Conservation (phyloP, 2,329 filamentous ascomycete genomes). For the Diplodia intermedia region DNA sequence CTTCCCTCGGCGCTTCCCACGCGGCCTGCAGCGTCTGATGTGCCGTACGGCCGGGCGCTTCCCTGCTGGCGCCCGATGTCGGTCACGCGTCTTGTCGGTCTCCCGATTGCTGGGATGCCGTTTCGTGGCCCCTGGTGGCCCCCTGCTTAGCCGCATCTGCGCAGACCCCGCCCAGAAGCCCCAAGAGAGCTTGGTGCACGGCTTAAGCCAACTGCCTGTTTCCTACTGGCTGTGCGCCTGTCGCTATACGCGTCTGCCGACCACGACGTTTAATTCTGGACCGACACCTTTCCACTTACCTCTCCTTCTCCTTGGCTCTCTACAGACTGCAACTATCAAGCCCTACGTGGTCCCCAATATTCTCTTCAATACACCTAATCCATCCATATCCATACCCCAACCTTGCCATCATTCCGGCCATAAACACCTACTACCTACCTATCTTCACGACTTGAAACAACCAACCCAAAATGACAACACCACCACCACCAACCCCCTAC, state of each 20-base stretch:
- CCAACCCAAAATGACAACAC: too few relatives aligned
- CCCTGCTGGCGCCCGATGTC: slow-evolving; percentile 2
- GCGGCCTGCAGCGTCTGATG: background rate
- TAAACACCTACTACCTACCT: background rate
- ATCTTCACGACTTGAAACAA: background rate
- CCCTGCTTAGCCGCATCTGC: background rate
- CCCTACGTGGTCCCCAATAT: background rate
- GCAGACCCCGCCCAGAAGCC: background rate
- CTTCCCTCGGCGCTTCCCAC: background rate
- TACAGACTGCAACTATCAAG: background rate
- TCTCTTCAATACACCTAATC: background rate
- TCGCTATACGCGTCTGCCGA: slow-evolving; percentile 5
- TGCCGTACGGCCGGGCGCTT: background rate
- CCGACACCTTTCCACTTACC: background rate
- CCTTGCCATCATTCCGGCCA: background rate
- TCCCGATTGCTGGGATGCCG: background rate
- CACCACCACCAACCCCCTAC: slow-evolving; percentile 7
- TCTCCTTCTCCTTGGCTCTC: background rate
- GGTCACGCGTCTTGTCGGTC: background rate
- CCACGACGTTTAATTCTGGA: background rate
- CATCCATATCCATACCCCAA: background rate
- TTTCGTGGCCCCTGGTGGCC: background rate
- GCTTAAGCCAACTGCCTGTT: slow-evolving; percentile 2
- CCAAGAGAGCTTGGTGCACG: slow-evolving; percentile 14
- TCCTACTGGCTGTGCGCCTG: background rate